These are phyloP conservation scores for Cavenderia fasciculata DNA, from an alignment of 78 protist species.

Conservation along the genomic window DNA sequence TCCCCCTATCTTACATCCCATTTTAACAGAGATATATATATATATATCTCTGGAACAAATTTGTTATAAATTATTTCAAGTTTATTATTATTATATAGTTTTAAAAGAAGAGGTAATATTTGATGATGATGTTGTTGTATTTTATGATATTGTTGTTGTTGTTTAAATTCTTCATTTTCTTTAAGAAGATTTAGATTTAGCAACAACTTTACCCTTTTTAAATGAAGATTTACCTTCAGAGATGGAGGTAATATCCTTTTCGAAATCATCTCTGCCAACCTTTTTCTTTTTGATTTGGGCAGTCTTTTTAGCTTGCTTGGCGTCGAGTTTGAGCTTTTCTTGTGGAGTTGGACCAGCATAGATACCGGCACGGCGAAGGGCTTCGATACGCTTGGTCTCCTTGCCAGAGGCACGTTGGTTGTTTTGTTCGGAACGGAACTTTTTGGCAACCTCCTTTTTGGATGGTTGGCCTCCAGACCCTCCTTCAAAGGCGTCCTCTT, in stretches of 20 bases:
- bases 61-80: too few species aligned
- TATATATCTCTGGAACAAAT: too few species aligned
- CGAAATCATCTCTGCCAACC: slow-evolving; percentile 1
- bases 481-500: background rate
- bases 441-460: background rate
- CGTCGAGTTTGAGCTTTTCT: slow-evolving; percentile 37
- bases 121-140: too few species aligned
- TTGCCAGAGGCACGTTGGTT: slow-evolving; percentile 36
- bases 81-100: background rate
- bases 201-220: background rate
- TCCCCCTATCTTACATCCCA: too few species aligned
- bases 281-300: slow-evolving; percentile 13
- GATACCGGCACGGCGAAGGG: slow-evolving; percentile 44
- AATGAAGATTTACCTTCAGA: background rate
- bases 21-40: too few species aligned
- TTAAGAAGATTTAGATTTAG: too few species aligned
- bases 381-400: slow-evolving; percentile 51
- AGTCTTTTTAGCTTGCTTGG: slow-evolving; percentile 38
- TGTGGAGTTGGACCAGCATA: slow-evolving; percentile 29
- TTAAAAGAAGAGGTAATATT: background rate
- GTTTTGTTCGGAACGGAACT: slow-evolving; percentile 1
- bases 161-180: too few species aligned
- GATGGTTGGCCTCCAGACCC: background rate
- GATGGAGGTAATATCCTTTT: background rate
- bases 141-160: too few species aligned